Evolutionary conservation across 805 yeast genomes (phyloP), one percentile per base, ranked within the genome.

Genomic region (Kodamaea laetipori): DNA sequence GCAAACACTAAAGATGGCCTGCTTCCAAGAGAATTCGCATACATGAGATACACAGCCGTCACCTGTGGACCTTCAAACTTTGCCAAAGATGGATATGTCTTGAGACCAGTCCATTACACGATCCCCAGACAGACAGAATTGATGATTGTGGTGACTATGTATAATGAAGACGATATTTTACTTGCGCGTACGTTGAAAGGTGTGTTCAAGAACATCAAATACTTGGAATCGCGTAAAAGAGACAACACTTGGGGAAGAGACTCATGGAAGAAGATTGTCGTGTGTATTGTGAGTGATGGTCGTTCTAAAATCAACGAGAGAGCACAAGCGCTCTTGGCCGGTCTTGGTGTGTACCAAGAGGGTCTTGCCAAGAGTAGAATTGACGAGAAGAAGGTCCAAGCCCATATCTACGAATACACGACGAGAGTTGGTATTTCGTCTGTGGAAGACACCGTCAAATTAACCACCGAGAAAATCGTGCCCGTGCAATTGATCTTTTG

Each of bases 1-100:
- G 52, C 63, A 2, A 57, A 45, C 6, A 55, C 52, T 12, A 62
- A 61, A 33, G 73, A 67, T 46, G 73, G 72, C 3, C 19, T 17
- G 15, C 60, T 70, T 44, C 60, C 69, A n/a, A 56, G 76, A 55
- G 85, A 80, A 57, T 80, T 80, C 58, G 70, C 80, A 11, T 81
- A 77, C 53, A 70, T 80, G 80, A 62, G 84, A 50, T 80, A 80
- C 57, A 68, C 75, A 1, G 86, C 86, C 3, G 86, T 82, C 5
- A 81, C 85, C 1, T 77, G 81, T 55, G 85, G 83, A n/a, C 86
- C 86, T 4, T 81, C 81, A 35, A 81, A 81, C 46, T 81, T 81
- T 60, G 69, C 69, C 46, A 63, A 71, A 34, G 73, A 73, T 46
- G 83, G 83, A 5, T 81, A 78, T 60, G 73, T 73, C 34, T 67